Evolutionary conservation across 495 filamentous ascomycete species (phyloP), one percentile per base, ranked within the genome.

Genomic region (Amorphotheca resinae): DNA sequence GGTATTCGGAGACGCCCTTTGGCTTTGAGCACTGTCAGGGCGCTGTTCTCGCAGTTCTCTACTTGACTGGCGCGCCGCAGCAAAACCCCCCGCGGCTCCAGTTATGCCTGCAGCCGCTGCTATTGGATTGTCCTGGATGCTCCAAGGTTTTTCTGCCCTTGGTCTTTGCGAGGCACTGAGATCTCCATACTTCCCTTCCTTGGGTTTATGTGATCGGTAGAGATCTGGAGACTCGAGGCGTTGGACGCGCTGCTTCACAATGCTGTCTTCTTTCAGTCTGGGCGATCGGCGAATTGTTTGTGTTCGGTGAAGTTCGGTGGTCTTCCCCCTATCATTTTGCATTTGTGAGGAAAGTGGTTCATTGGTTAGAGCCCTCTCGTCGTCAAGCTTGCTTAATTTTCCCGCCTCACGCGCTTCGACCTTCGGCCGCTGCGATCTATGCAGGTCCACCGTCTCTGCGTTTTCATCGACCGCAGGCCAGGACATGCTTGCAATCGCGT

Each of bases 381-480:
- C 5, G 25, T 11, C 11, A 5, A 28, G 25, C 5, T 11, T 28
- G 25, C 11, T 5, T 11, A 5, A 11, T 5, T 28, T 5, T 5
- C 25, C 25, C 11, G 25, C 25, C 5, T 5, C 11, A 11, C 11
- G 25, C 5, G 5, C 5, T 28, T 28, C 25, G 22, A 31, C 21
- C 8, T 20, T 42, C 28, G 45, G 49, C 46, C 31, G 45, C 25
- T 52, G 45, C 16, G 38, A 50, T 44, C 42, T 38, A 46, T 41
- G 45, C 6, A 58, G 42, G 30, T 58, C 43, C 15, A 58, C 46
- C 26, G 52, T 55, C 38, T 58, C 49, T 22, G 54, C 53, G 5
- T 65, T 67, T 48, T 72, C 69, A 35, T 72, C 64, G 1, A 69
- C 58, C 0, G 66, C 57, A 14, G 74, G 71, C 69, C 73, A 74